A percentile compares a stretch with the other conserved stretches of the same genome.
phyloP scores from a whole-genome alignment of 768 basidiomycete genomes.

The Lentinula guzmanii region DNA sequence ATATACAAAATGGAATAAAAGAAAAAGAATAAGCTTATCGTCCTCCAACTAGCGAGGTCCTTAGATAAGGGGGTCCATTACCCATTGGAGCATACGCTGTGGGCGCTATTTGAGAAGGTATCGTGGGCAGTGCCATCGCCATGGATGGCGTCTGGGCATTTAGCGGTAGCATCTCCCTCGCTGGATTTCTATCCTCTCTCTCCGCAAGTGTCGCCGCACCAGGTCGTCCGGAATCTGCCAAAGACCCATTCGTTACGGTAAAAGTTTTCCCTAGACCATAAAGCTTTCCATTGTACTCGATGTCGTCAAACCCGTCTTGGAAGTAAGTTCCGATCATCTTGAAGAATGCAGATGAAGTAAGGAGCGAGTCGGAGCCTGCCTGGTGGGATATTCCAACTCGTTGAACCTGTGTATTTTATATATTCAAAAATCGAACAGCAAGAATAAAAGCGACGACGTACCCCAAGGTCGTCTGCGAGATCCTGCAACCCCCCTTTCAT shows the following conservation, averaged over 20 bases:
- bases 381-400: slow-evolving; percentile 91
- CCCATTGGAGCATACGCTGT: slow-evolving; percentile 57
- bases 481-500: slow-evolving; percentile 90
- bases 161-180: slow-evolving; percentile 49
- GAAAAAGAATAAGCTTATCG: slow-evolving; percentile 19
- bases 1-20: background rate
- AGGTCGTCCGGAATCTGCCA: slow-evolving; percentile 44
- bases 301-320: slow-evolving; percentile 80
- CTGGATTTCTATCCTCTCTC: slow-evolving; percentile 58
- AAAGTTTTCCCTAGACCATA: slow-evolving; percentile 83
- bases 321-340: slow-evolving; percentile 93
- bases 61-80: slow-evolving; percentile 56
- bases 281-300: slow-evolving; percentile 75
- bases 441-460: slow-evolving; percentile 31
- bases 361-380: slow-evolving; percentile 94
- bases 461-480: slow-evolving; percentile 92
- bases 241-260: slow-evolving; percentile 57
- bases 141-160: slow-evolving; percentile 38
- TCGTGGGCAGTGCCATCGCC: slow-evolving; percentile 40
- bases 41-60: slow-evolving; percentile 53
- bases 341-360: slow-evolving; percentile 94
- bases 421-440: background rate
- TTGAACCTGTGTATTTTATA: slow-evolving; percentile 52
- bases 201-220: slow-evolving; percentile 81
- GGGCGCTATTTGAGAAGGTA: slow-evolving; percentile 42